Percentiles rank a stretch among this genome's conserved stretches.
Evolutionary conservation across 176 grass and related monocot species (phyloP).

Genomic region (Aegilops longissima): DNA sequence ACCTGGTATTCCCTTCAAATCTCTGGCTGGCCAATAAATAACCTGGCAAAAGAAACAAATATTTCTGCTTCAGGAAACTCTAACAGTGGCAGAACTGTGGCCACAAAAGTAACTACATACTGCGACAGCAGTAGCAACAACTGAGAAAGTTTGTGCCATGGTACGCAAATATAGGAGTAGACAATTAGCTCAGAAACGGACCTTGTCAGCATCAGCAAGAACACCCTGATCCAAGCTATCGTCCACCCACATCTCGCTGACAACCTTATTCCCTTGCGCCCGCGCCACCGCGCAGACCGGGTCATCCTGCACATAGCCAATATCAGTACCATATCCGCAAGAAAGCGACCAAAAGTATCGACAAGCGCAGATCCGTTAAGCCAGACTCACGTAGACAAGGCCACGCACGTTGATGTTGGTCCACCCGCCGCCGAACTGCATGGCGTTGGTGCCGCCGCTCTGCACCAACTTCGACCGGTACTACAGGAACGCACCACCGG

Average conservation of each 20-base stretch:
- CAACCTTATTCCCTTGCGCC: conserved; percentile 63
- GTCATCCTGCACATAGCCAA: conserved; percentile 50
- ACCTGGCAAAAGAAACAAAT: conserved; percentile 37
- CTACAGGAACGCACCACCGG: conserved; percentile 31
- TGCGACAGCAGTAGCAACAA: not conserved
- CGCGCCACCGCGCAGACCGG: conserved; percentile 61
- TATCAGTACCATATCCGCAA: conserved; percentile 16
- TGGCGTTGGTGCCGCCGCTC: conserved; percentile 59
- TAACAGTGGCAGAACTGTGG: not conserved
- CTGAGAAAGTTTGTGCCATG: no score
- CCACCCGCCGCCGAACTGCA: conserved; percentile 41
- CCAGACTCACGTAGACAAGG: conserved; percentile 61
- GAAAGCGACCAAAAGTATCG: not conserved
- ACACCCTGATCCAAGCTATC: conserved; percentile 54
- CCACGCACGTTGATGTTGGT: conserved; percentile 68
- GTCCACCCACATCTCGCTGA: conserved; percentile 77
- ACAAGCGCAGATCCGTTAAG: not conserved
- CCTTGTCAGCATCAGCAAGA: conserved; percentile 57
- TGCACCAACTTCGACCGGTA: conserved; percentile 66
- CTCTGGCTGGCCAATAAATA: conserved; percentile 69
- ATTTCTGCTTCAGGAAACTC: conserved; percentile 6
- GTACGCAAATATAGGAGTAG: no score
- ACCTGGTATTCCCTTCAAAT: conserved; percentile 69
- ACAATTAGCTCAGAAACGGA: conserved; percentile 12
- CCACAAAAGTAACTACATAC: not conserved